A percentile compares a stretch with the other conserved stretches of the same genome.
These are phyloP conservation scores for Ophiostoma himal-ulmi DNA, from an alignment of 2,329 filamentous ascomycete species.

Conservation along the genomic window DNA sequence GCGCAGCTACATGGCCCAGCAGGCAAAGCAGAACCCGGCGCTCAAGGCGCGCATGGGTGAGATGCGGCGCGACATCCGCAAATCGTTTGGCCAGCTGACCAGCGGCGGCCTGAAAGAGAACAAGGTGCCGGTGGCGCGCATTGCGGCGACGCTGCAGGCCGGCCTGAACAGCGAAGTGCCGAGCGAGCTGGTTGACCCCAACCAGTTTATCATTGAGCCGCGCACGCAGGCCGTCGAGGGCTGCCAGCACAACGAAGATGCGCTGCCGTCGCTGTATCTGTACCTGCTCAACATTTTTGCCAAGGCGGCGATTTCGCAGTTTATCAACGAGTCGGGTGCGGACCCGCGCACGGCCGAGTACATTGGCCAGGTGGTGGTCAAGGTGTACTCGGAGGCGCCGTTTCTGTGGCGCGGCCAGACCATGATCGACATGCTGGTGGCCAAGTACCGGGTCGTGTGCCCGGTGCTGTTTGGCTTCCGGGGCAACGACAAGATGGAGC, in stretches of 20 bases:
- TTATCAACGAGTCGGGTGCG: conserved; percentile 55
- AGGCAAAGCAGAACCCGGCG: conserved; percentile 49
- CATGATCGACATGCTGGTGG: conserved; percentile 69
- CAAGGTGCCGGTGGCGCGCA: conserved; percentile 46
- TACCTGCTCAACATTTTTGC: conserved; percentile 67
- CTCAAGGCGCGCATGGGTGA: conserved; percentile 65
- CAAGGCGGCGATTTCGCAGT: conserved; percentile 62
- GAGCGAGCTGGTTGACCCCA: conserved; percentile 46
- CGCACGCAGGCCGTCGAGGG: conserved; percentile 37
- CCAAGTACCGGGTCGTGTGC: conserved; percentile 75
- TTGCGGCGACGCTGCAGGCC: conserved; percentile 47
- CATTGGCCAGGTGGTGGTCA: conserved; percentile 62
- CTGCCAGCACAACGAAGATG: conserved; percentile 39
- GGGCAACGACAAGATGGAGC: conserved; percentile 66
- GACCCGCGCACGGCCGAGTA: conserved; percentile 61
- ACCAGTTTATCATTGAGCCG: conserved; percentile 43
- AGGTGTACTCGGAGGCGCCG: conserved; percentile 59
- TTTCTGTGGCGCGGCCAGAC: conserved; percentile 60
- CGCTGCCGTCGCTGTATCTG: conserved; percentile 56
- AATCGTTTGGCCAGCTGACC: conserved; percentile 67
- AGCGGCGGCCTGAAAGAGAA: conserved; percentile 40
- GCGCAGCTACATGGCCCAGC: conserved; percentile 41
- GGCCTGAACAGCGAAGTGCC: conserved; percentile 45
- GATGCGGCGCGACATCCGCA: conserved; percentile 64
- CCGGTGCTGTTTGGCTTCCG: conserved; percentile 80